A percentile compares a stretch with the other conserved stretches of the same genome.
Conservation (phyloP, 1,284 basidiomycete species). For the Phellopilus nigrolimitatus region DNA sequence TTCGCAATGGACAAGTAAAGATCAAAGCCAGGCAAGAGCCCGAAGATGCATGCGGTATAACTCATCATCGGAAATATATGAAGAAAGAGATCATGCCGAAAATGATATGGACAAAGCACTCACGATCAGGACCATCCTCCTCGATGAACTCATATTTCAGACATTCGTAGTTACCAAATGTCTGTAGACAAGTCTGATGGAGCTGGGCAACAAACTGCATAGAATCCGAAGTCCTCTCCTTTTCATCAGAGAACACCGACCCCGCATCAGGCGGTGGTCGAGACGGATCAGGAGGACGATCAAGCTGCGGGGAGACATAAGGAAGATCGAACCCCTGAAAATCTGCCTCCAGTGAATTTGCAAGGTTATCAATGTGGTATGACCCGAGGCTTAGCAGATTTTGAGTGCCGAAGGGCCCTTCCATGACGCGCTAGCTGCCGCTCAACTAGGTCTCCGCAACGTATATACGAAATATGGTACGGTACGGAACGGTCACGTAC, state of each 20-base stretch:
- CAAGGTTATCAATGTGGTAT: constrained; percentile 14
- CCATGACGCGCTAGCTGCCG: constrained; percentile 9
- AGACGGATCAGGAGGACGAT: constrained; percentile 6
- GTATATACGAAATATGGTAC: too few relatives aligned
- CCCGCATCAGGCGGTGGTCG: neutral
- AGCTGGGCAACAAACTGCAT: constrained; percentile 31
- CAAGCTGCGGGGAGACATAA: constrained; percentile 3
- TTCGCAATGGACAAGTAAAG: constrained; percentile 7
- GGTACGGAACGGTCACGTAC: too few relatives aligned
- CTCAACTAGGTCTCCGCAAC: too few relatives aligned
- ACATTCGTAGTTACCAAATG: constrained; percentile 35
- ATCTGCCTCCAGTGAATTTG: constrained; percentile 12
- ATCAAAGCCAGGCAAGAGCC: neutral
- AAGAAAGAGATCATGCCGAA: neutral
- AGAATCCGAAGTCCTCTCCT: constrained; percentile 13
- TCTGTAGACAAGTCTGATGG: constrained; percentile 40
- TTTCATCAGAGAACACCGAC: constrained; percentile 7
- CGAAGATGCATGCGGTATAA: neutral
- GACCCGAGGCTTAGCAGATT: constrained; percentile 18
- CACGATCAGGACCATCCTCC: constrained; percentile 32
- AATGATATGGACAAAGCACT: constrained; percentile 17
- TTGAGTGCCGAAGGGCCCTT: constrained; percentile 15
- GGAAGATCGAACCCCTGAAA: constrained; percentile 18
- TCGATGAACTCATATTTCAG: constrained; percentile 44
- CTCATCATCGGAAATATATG: neutral